A percentile compares a stretch with the other conserved stretches of the same genome.
phyloP scores from a whole-genome alignment of 306 rosid genomes.

The Purshia tridentata region DNA sequence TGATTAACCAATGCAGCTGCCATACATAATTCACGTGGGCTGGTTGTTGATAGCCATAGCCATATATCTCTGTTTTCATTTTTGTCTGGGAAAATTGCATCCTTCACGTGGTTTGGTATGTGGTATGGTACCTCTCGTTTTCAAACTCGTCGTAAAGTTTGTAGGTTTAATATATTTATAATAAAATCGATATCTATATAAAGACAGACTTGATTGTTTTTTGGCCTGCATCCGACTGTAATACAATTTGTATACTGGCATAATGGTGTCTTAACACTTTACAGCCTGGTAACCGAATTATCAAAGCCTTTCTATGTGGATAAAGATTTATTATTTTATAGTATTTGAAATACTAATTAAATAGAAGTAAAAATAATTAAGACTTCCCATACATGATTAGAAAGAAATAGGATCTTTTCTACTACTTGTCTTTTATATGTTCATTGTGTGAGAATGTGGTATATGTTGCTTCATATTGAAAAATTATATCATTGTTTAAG shows the following conservation, averaged over 20 bases:
- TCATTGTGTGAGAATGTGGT: no score
- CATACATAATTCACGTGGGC: neutral
- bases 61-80: neutral
- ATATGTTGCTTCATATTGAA: no score
- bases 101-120: slow-evolving; percentile 13
- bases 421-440: no score
- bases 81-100: neutral
- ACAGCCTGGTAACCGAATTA: neutral
- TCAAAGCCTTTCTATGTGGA: neutral
- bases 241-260: neutral
- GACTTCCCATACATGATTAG: neutral
- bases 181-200: no score
- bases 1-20: no score
- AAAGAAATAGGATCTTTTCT: no score
- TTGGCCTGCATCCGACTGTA: neutral
- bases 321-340: neutral
- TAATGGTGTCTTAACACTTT: neutral
- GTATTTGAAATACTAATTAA: neutral
- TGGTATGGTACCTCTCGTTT: neutral
- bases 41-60: neutral
- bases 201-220: no score
- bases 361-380: neutral
- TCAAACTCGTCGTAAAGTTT: neutral
- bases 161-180: neutral
- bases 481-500: no score